These are phyloP conservation scores for Isochrysis galbana DNA, from an alignment of 78 protist species.

Conservation along the genomic window DNA sequence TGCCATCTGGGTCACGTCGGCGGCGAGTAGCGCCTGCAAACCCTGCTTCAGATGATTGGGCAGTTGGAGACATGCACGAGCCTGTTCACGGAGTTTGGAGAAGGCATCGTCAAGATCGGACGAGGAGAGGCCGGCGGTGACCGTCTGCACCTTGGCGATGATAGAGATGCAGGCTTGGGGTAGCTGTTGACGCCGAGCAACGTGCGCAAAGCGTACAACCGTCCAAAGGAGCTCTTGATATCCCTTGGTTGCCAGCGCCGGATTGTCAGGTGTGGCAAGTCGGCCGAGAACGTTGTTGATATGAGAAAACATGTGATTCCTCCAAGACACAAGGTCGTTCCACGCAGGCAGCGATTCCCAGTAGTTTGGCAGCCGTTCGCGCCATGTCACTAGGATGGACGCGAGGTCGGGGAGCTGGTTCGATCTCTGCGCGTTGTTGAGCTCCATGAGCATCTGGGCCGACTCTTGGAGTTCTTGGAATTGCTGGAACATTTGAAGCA, in stretches of 20 bases:
- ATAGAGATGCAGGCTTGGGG: slow-evolving; percentile 19
- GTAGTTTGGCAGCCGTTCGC: slow-evolving; percentile 61
- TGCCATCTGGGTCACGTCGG: slow-evolving; percentile 17
- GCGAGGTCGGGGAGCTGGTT: slow-evolving; percentile 53
- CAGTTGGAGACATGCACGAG: slow-evolving; percentile 28
- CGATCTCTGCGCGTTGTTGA: slow-evolving; percentile 5
- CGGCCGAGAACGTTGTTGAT: neutral
- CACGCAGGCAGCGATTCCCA: slow-evolving; percentile 60
- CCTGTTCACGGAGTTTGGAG: slow-evolving; percentile 44
- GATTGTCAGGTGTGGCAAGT: neutral
- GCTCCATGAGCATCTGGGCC: slow-evolving; percentile 32
- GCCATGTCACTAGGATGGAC: slow-evolving; percentile 62
- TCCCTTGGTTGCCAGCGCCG: neutral
- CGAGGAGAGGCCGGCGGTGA: neutral
- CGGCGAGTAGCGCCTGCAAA: neutral
- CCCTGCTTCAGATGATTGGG: neutral
- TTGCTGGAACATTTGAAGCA: slow-evolving; percentile 54
- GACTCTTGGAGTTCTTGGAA: slow-evolving; percentile 65
- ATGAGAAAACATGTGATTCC: slow-evolving; percentile 54
- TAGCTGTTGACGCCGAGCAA: slow-evolving; percentile 39
- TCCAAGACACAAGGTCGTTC: slow-evolving; percentile 56
- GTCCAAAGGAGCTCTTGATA: slow-evolving; percentile 50
- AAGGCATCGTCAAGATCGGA: neutral
- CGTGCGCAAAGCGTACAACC: slow-evolving; percentile 36
- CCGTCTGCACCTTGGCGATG: slow-evolving; percentile 15